Evolutionary conservation across 139 green algal genomes (phyloP), one percentile per base, ranked within the genome.

Genomic region (Chlamydomonas sp.): DNA sequence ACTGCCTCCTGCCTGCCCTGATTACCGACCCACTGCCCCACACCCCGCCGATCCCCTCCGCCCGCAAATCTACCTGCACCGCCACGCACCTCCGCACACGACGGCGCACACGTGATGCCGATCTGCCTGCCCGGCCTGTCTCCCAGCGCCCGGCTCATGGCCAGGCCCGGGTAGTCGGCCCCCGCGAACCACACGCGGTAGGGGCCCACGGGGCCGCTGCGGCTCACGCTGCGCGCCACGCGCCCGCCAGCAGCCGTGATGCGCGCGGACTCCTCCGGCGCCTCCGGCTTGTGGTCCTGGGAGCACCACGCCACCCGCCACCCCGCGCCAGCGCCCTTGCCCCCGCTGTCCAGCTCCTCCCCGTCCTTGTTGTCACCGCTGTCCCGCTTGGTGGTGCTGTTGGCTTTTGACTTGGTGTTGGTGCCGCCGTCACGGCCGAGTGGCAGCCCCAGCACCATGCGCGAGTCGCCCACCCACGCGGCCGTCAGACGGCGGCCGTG

Each of bases 41-140:
- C 31, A 49, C 31, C 31, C 31, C 31, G 31, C 31, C 31, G 31
- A 49, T 49, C 31, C 31, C 31, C 31, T 49, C 31, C 31, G 31
- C 31, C 31, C 31, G 31, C 31, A 49, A 49, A 49, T 49, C 31
- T 49, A 49, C 31, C 31, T 49, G 31, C 31, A 49, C 31, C 31
- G 31, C 31, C 31, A 49, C 31, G 31, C 31, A 49, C 31, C 31
- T 49, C 31, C 31, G 31, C 31, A 49, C 31, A 49, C 16, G 83
- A 87, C 61, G 95, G 95, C 68, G 92, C 84, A 17, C 86, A 90
- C 7, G 72, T 94, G 62, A 97, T 90, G 57, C 95, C 95, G 20
- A 95, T 91, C 10, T 86, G 76, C 74, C 91, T 84, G 7, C 67
- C 86, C 3, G 87, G 71, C 84, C 89, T 61, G 87, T 90, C 91